A percentile compares a stretch with the other conserved stretches of the same genome.
Evolutionary conservation across 2,329 filamentous ascomycete genomes (phyloP).

Genomic region (Aspergillus amoenus): DNA sequence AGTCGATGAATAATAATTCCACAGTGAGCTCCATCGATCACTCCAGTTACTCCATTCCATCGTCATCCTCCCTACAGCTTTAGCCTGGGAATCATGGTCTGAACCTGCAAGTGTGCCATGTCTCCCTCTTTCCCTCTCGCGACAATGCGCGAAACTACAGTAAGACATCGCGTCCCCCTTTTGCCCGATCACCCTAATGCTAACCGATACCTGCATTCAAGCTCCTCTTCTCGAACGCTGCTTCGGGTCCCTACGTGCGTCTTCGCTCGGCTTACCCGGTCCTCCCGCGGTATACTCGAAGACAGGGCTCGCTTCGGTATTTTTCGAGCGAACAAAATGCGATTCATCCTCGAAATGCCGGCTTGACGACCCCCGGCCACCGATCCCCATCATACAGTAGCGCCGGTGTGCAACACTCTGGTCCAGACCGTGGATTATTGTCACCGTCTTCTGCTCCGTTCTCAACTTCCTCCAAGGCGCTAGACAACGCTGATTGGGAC

Average conservation of each 20-base stretch:
- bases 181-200: slow-evolving; percentile 1
- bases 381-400: slow-evolving; percentile 20
- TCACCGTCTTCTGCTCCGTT: slow-evolving; percentile 27
- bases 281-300: slow-evolving; percentile 17
- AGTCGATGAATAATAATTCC: slow-evolving; percentile 12
- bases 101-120: slow-evolving; percentile 14
- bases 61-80: background rate
- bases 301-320: slow-evolving; percentile 24
- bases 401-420: slow-evolving; percentile 13
- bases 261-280: slow-evolving; percentile 21
- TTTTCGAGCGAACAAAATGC: slow-evolving; percentile 31
- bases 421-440: slow-evolving; percentile 13
- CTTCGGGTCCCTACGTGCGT: slow-evolving; percentile 22
- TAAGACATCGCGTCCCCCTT: slow-evolving; percentile 19
- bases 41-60: slow-evolving; percentile 6
- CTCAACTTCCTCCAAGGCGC: slow-evolving; percentile 31
- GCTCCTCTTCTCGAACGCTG: slow-evolving; percentile 23
- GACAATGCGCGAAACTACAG: slow-evolving; percentile 33
- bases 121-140: slow-evolving; percentile 24
- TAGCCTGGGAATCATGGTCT: slow-evolving; percentile 24
- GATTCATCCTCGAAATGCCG: slow-evolving; percentile 14
- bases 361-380: slow-evolving; percentile 14
- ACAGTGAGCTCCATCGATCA: slow-evolving; percentile 1
- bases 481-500: slow-evolving; percentile 65
- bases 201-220: slow-evolving; percentile 16